These are phyloP conservation scores for Cladochytrium replicatum DNA, from an alignment of 192 early-diverging fungal species.

Conservation along the genomic window DNA sequence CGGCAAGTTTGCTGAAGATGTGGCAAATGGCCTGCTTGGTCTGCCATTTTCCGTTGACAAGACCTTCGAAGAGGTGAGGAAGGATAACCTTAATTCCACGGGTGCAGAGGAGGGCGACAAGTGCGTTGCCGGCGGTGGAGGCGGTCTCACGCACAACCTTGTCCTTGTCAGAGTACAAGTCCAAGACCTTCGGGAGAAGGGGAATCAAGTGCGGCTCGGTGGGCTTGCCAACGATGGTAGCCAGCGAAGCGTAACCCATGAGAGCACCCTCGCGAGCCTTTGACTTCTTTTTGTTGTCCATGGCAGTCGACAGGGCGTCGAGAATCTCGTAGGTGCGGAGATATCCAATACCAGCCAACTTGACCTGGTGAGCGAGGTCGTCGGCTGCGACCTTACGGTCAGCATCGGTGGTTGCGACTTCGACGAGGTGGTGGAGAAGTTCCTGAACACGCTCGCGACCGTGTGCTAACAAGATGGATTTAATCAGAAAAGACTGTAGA, in stretches of 20 bases:
- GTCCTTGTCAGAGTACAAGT: slow-evolving; percentile 48
- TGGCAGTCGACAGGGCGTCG: slow-evolving; percentile 44
- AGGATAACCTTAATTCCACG: slow-evolving; percentile 1
- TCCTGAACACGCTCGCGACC: no score
- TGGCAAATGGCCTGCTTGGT: slow-evolving; percentile 7
- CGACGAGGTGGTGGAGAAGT: no score
- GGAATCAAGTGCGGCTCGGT: slow-evolving; percentile 50
- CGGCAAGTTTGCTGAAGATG: slow-evolving; percentile 18
- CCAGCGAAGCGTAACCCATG: slow-evolving; percentile 47
- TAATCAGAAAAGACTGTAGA: no score
- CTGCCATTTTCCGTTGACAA: slow-evolving; percentile 34
- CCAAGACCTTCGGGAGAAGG: slow-evolving; percentile 47
- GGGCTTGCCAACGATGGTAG: slow-evolving; percentile 34
- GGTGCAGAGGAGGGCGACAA: slow-evolving; percentile 28
- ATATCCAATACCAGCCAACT: slow-evolving; percentile 39
- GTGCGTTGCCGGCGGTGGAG: slow-evolving; percentile 27
- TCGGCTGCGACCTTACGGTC: slow-evolving; percentile 43
- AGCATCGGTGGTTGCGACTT: slow-evolving; percentile 32
- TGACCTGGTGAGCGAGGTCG: slow-evolving; percentile 50
- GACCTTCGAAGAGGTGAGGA: slow-evolving; percentile 20
- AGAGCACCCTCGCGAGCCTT: slow-evolving; percentile 54
- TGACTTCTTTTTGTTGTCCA: slow-evolving; percentile 61
- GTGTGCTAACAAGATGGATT: no score
- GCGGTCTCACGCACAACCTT: slow-evolving; percentile 37
- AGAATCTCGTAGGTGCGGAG: slow-evolving; percentile 51